A percentile compares a stretch with the other conserved stretches of the same genome.
Evolutionary conservation across 1,284 basidiomycete species (phyloP).

Genomic region (Cryptococcus sp.): DNA sequence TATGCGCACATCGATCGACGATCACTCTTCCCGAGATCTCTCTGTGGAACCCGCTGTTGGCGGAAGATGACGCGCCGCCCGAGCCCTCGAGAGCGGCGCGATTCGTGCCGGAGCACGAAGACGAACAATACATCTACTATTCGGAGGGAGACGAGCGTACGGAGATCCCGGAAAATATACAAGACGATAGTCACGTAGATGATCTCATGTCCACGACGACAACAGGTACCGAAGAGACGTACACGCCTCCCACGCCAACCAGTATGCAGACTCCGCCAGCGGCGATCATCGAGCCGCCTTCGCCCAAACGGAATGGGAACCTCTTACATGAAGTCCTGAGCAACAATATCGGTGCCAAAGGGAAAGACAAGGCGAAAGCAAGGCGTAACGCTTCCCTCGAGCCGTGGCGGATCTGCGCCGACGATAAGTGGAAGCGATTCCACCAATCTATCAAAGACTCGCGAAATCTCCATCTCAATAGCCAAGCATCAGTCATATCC

Average conservation of each 20-base stretch:
- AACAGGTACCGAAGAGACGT: background rate
- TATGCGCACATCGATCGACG: background rate
- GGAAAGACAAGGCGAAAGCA: background rate
- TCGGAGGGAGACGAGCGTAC: slow-evolving; percentile 6
- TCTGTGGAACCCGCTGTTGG: slow-evolving; percentile 13
- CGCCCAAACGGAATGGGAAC: no score
- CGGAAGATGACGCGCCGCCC: slow-evolving; percentile 9
- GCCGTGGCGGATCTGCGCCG: background rate
- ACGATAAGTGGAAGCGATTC: no score
- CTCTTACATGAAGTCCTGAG: no score
- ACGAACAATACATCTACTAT: slow-evolving; percentile 1
- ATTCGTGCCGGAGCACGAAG: slow-evolving; percentile 8
- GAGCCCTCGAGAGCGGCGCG: background rate
- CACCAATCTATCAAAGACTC: background rate
- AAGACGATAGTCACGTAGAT: background rate
- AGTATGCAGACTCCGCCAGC: background rate
- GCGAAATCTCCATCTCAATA: background rate
- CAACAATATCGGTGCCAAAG: background rate
- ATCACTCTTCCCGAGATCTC: slow-evolving; percentile 9
- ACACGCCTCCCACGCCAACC: no score
- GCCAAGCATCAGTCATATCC: slow-evolving; percentile 4
- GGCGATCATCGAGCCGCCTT: background rate
- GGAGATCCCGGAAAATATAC: background rate
- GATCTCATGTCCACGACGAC: background rate
- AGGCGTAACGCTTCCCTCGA: background rate